Evolutionary conservation across 1,139 yeast species (phyloP), one percentile per base, ranked within the genome.

Genomic region (Keqinozyma sinolaborantium): DNA sequence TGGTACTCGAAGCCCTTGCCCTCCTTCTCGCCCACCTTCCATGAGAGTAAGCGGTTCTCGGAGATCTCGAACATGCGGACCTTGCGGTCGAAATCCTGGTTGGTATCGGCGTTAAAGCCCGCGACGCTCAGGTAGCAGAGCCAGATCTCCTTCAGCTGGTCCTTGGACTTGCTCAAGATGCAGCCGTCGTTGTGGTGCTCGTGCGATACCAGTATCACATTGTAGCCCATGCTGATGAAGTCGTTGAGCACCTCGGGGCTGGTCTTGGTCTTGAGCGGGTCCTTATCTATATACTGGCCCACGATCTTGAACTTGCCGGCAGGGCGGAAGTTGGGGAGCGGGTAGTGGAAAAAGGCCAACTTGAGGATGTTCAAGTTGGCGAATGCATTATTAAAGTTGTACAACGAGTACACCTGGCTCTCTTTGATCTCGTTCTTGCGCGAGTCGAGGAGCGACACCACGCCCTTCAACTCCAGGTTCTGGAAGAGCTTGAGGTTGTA

Each of bases 141-240:
- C 70, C 72, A 66, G 26, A 64, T 53, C 20, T 47, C 38, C 15
- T 44, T 40, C 3, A 30, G 36, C 8, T 38, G 39, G 3, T 9
- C 16, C 7, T 20, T 16, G 4, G 35, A 32, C 23, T 51, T 50
- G 32, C 54, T 51, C 14, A 55, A 32, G 16, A 72, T 50, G 44
- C 80, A 75, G 10, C 77, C 77, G 40, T 74, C 79, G 46, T 74
- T 75, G 26, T 65, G 73, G 45, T 73, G 79, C 41, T 75, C 80
- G 39, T 72, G 74, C 5, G 79, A 79, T 16, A 73, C 79, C 11
- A 73, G 61, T 10, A 73, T 61, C 0, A 62, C 77, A 27, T 63
- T 51, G 43, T 67, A 67, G 5, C 65, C 64, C 33, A 64, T 54
- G 32, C 52, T 52, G 23, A 58, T 45, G 20, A 68, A 57, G 42